Evolutionary conservation across 139 green algal genomes (phyloP).

Genomic region (Closterium sp.): DNA sequence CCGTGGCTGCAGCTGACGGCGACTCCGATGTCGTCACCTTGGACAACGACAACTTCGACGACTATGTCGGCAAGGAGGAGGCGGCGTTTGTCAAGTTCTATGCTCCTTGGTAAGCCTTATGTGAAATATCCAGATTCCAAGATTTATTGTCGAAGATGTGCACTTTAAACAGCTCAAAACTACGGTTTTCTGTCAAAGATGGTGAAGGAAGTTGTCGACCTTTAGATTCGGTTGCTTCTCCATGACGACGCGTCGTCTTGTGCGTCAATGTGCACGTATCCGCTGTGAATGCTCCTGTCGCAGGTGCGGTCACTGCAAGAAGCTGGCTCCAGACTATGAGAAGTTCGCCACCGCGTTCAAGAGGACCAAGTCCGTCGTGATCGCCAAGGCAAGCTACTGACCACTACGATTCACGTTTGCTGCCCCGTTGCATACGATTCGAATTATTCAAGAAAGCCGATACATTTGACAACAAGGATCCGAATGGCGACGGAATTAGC

Average conservation of each 20-base stretch:
- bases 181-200: no score
- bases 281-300: not conserved
- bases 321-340: conserved; percentile 51
- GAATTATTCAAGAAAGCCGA: no score
- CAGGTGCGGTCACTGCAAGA: conserved; percentile 55
- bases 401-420: not conserved
- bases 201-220: not conserved
- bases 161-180: no score
- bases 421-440: not conserved
- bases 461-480: no score
- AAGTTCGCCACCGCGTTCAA: conserved; percentile 41
- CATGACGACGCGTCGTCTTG: not conserved
- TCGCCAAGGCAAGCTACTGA: conserved; percentile 42
- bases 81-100: conserved; percentile 50
- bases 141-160: no score
- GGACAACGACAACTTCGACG: conserved; percentile 44
- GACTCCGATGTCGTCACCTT: conserved; percentile 33
- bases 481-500: no score
- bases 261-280: not conserved
- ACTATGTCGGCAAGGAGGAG: conserved; percentile 43
- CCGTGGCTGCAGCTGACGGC: not conserved
- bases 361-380: conserved; percentile 34
- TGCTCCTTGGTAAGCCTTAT: conserved; percentile 35
- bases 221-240: not conserved
- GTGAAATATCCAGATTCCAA: no score